These are phyloP conservation scores for Stagonosporopsis rhizophila DNA, from an alignment of 2,329 filamentous ascomycete species.

Conservation along the genomic window DNA sequence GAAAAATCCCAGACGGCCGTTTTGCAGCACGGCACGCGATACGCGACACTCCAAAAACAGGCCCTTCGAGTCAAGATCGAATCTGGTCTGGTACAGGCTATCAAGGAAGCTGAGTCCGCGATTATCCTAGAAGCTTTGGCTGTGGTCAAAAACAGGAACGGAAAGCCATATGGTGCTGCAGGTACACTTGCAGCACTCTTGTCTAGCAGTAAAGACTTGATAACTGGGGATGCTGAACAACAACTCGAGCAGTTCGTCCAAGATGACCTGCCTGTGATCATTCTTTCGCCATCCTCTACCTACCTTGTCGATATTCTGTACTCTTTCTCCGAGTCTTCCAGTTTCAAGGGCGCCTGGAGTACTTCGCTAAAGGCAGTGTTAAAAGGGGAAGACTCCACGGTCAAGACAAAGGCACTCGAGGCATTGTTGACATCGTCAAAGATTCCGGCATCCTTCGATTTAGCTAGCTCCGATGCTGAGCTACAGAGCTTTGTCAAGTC, in stretches of 20 bases:
- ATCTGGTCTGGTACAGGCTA: conserved; percentile 15
- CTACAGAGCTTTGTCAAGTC: conserved; percentile 47
- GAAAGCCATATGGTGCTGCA: conserved; percentile 72
- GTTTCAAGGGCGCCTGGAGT: conserved; percentile 43
- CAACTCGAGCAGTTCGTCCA: conserved; percentile 57
- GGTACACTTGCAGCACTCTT: conserved; percentile 63
- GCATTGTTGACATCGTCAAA: conserved; percentile 46
- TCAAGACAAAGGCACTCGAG: conserved; percentile 39
- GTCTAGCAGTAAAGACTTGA: conserved; percentile 52
- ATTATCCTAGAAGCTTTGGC: conserved; percentile 59
- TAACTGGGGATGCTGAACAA: conserved; percentile 53
- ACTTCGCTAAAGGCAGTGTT: conserved; percentile 40
- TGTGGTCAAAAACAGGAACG: conserved; percentile 62
- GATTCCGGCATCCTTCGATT: conserved; percentile 44
- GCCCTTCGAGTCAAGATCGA: conserved; percentile 19
- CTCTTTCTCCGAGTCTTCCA: conserved; percentile 45
- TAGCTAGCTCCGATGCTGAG: conserved; percentile 44
- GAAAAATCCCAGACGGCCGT: conserved; percentile 74
- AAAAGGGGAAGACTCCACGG: conserved; percentile 35
- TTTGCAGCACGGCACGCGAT: conserved; percentile 70
- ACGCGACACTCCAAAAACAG: conserved; percentile 60
- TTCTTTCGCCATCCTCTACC: conserved; percentile 72
- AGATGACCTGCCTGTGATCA: conserved; percentile 63
- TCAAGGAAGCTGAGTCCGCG: conserved; percentile 49
- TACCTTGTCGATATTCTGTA: conserved; percentile 72